Evolutionary conservation across 768 basidiomycete species (phyloP).

Genomic region (Cystofilobasidium capitatum): DNA sequence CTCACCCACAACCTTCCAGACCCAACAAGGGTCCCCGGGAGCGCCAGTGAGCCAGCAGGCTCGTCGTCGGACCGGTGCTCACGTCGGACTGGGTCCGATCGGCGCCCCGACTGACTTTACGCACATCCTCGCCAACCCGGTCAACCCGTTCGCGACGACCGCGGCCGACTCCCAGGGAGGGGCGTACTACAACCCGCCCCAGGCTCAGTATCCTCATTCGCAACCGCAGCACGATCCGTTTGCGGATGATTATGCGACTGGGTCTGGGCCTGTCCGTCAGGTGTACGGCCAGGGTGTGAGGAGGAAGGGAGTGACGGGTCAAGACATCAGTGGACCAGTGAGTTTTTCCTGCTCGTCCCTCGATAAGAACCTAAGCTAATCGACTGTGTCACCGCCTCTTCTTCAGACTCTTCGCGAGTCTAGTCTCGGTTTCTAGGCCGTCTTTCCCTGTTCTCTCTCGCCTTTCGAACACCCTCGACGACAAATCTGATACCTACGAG

Average conservation of each 20-base stretch:
- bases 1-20: background rate
- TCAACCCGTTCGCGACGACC: constrained; percentile 13
- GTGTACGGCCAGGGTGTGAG: constrained; percentile 6
- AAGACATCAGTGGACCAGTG: constrained; percentile 20
- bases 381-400: no score
- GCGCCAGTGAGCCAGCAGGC: background rate
- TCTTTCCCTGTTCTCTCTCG: background rate
- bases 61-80: background rate
- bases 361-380: background rate
- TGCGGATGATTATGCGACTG: background rate
- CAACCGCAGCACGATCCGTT: constrained; percentile 8
- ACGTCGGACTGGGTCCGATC: background rate
- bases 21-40: background rate
- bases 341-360: background rate
- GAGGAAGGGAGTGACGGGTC: constrained; percentile 10
- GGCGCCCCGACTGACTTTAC: background rate
- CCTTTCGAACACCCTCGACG: background rate
- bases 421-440: constrained; percentile 4
- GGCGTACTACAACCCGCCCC: constrained; percentile 8
- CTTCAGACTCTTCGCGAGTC: constrained; percentile 6
- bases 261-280: background rate
- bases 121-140: constrained; percentile 12
- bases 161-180: constrained; percentile 1
- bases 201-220: no score
- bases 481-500: background rate